Evolutionary conservation across 768 basidiomycete species (phyloP), one percentile per base, ranked within the genome.

Genomic region (Pisolithus albus): DNA sequence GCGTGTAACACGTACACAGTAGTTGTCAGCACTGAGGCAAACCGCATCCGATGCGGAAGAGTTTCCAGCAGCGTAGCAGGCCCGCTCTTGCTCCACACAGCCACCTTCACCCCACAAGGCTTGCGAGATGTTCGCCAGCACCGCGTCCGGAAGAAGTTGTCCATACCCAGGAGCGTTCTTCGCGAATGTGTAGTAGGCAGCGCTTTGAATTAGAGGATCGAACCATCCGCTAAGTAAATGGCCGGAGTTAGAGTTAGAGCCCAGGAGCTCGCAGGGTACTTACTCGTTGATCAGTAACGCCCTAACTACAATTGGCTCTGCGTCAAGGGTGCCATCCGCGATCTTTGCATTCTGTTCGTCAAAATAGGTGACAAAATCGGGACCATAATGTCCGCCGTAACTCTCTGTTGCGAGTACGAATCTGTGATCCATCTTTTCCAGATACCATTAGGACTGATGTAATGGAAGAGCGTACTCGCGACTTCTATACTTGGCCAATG

Each of bases 351-450:
- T 86, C 61, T 86, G 83, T 50, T 82, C 65, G 28, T 83, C 72
- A 59, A 86, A 84, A 59, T 75, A 84, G 0, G 62, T 71, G 28
- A 82, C 81, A 54, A 84, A 84, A 46, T 71, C 72, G 4, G 83
- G 82, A 0, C 79, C 83, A 59, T 83, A 85, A 58, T 85, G 82
- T 0, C 83, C 82, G 6, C 83, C 83, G 50, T 83, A 85, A 46
- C 80, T 82, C 60, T 86, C 83, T 5, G 83, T 83, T 2, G 80
- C 74, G 45, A 84, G 73, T 36, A 83, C 76, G 56, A 84, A 83
- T 56, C 83, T 83, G 39, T 0, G 26, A 38, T 13, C 26, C 15
- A 21, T 42, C 5, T 49, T n/a, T 50, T 16, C 7, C 18, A 15
- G 43, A 15, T 5, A 39, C 11, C 34, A 34, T 19, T 28, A 4